Conservation (phyloP, 441 rosid species). For the Hypseocharis bilobata region DNA sequence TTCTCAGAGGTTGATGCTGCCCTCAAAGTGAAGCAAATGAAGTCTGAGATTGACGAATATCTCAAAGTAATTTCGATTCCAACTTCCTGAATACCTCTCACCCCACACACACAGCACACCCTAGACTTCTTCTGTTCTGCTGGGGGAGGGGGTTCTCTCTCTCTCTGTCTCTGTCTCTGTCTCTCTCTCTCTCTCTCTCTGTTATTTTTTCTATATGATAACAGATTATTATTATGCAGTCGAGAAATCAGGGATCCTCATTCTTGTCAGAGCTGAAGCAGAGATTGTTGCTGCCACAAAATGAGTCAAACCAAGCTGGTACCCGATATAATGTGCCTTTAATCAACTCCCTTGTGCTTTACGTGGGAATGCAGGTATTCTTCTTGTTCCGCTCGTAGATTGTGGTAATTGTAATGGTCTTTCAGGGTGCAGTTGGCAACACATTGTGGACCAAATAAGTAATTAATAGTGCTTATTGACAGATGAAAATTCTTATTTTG, state of each 20-base stretch:
- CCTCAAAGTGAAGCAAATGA: constrained; percentile 25
- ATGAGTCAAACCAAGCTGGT: constrained; percentile 23
- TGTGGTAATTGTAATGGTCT: not conserved
- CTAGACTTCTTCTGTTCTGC: too few species aligned
- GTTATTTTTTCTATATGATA: not conserved
- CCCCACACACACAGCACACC: too few species aligned
- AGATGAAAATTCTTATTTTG: not conserved
- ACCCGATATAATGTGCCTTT: constrained; percentile 25
- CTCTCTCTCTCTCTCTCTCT: too few species aligned
- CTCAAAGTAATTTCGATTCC: constrained; percentile 19
- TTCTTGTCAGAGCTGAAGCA: constrained; percentile 25
- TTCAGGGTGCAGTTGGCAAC: not conserved
- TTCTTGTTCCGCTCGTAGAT: not conserved
- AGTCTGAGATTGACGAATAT: constrained; percentile 28
- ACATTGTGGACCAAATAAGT: not conserved
- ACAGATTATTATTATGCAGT: not conserved
- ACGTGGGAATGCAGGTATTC: constrained; percentile 24
- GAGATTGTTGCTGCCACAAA: constrained; percentile 20
- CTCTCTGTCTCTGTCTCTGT: too few species aligned
- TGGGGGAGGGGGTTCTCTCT: too few species aligned
- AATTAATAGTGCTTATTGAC: too few species aligned
- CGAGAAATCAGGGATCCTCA: constrained; percentile 18
- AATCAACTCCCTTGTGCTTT: constrained; percentile 27
- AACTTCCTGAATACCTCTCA: not conserved
- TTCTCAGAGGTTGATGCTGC: constrained; percentile 29